Base-by-base conservation (phyloP, 495 filamentous ascomycete genomes). In the Glarea lozoyensis region DNA sequence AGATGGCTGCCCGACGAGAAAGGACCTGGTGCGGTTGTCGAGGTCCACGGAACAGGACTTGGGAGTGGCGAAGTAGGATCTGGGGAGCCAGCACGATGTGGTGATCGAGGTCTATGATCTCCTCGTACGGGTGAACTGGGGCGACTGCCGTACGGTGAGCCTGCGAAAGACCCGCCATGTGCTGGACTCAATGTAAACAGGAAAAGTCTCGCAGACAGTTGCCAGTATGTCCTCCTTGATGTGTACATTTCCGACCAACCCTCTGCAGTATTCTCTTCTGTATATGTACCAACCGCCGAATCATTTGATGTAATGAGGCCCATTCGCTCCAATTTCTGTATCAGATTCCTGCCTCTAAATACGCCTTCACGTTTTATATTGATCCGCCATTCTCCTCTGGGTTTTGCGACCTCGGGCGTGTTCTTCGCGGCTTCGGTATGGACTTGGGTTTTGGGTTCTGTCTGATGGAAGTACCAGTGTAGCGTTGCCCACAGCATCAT, bases 401-500 rank as follows among this genome's bases (percentile, higher is more conserved):
- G 93, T 42, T 71, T 78, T 7, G 86, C 90, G 1, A 61, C 55
- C 15, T 67, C 61, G 2, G 88, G 81, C 0, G 86, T 84, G 45
- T 72, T 48, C 46, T 69, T 72, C 12, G 78, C 84, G 2, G 73
- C 69, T n/a, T 72, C 67, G 9, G 73, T 85, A 10, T 66, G 68
- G 17, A 90, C 42, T 30, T 70, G 72, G 0, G 68, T 59, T 1
- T 55, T 34, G 1, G 83, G 81, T 24, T 70, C 64, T 1, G 73
- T 70, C 49, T 86, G 82, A 57, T 96, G 88, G 58, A 97, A 98
- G 64, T 97, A 98, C 93, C 93, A 97, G 62, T 82, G 93, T 23
- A 97, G 64, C 1, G 86, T 88, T 20, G 86, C 78, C 88, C 90
- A 98, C 5, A 97, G 75, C 86, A 95, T 90, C 85, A 94, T 84